These are phyloP conservation scores for Colletotrichum lentis DNA, from an alignment of 2,329 filamentous ascomycete species.

Conservation along the genomic window DNA sequence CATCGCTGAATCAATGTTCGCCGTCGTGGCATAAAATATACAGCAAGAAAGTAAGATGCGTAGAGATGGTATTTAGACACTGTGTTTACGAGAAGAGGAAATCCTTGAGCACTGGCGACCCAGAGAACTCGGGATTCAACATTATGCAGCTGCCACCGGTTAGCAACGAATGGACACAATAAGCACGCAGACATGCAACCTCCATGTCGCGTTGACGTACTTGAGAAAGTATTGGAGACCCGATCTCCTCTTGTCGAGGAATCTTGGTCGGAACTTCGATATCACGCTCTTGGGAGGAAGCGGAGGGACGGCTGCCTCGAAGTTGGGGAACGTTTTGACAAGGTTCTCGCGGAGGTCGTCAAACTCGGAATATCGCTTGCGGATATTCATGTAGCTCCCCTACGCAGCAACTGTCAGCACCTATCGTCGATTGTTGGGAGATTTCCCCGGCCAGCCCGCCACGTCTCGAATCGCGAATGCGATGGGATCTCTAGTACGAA, in stretches of 20 bases:
- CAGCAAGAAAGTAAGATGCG: conserved; percentile 26
- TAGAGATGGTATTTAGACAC: conserved; percentile 20
- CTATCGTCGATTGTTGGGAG: no score
- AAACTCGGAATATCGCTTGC: conserved; percentile 91
- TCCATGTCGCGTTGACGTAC: conserved; percentile 58
- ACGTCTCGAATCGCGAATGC: background rate
- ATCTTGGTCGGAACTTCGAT: conserved; percentile 82
- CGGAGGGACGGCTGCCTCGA: conserved; percentile 83
- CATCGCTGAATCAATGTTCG: conserved; percentile 5
- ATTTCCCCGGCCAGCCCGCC: background rate
- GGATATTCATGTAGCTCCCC: conserved; percentile 69
- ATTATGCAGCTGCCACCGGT: conserved; percentile 75
- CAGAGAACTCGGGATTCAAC: conserved; percentile 91
- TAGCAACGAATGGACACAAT: conserved; percentile 30
- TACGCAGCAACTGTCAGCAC: conserved; percentile 47
- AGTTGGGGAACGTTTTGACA: conserved; percentile 81
- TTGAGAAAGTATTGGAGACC: conserved; percentile 94
- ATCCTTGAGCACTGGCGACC: conserved; percentile 88
- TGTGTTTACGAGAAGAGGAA: conserved; percentile 74
- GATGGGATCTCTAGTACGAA: background rate
- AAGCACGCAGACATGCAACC: background rate
- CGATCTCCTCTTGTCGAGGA: conserved; percentile 82
- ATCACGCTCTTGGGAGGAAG: conserved; percentile 92
- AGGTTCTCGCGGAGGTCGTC: conserved; percentile 80
- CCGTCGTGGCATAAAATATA: conserved; percentile 20